These are phyloP conservation scores for Mycena vulgaris DNA, from an alignment of 768 basidiomycete species.

Conservation along the genomic window DNA sequence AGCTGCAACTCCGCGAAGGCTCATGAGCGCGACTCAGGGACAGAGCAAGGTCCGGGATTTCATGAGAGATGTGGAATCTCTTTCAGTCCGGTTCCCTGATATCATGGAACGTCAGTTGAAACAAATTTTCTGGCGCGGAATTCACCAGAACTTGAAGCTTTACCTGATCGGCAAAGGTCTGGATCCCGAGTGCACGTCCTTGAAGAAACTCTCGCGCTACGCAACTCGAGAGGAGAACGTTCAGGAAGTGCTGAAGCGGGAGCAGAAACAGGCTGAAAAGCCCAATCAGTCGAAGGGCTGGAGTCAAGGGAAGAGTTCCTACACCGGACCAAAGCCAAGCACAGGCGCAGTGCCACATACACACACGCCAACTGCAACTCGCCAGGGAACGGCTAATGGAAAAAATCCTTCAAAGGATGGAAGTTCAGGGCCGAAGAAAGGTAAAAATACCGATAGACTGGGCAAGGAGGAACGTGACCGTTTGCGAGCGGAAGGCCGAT, in stretches of 20 bases:
- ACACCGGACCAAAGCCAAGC: too few relatives aligned
- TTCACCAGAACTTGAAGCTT: constrained; percentile 33
- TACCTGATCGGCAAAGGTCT: constrained; percentile 41
- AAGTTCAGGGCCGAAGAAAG: neutral
- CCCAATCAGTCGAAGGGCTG: too few relatives aligned
- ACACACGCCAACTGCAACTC: too few relatives aligned
- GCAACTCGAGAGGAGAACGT: constrained; percentile 3
- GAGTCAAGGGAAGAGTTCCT: too few relatives aligned
- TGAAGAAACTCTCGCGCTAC: neutral
- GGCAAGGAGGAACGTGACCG: constrained; percentile 30
- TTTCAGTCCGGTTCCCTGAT: constrained; percentile 42
- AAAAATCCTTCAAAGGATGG: neutral
- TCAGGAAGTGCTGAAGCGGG: neutral
- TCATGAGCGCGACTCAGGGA: constrained; percentile 28
- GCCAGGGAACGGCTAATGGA: too few relatives aligned
- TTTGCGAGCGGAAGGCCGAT: constrained; percentile 32
- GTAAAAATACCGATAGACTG: constrained; percentile 4
- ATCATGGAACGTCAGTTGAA: constrained; percentile 35
- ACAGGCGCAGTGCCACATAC: too few relatives aligned
- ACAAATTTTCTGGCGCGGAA: constrained; percentile 44
- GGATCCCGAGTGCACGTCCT: constrained; percentile 28
- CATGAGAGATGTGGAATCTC: too few relatives aligned
- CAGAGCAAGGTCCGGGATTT: neutral
- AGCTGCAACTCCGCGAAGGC: constrained; percentile 34
- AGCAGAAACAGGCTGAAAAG: neutral